Evolutionary conservation across 352 stramenopile species (phyloP), one percentile per base, ranked within the genome.

Genomic region (Phytophthora pseudosyringae): DNA sequence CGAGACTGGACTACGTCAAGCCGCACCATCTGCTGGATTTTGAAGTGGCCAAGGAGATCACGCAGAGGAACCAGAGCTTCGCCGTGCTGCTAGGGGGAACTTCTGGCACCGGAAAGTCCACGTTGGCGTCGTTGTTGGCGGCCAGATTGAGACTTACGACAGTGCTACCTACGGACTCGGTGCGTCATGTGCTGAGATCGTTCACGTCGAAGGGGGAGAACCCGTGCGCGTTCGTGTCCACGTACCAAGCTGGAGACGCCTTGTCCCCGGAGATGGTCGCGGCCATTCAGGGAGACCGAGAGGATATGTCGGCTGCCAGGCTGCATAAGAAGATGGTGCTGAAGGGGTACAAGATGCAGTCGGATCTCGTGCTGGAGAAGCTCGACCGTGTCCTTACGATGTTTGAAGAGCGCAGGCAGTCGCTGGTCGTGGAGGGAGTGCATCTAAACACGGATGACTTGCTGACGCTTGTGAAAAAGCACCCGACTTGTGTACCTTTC

Each of bases 361-460:
- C 81, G 29, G 78, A 91, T 29, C 56, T 90, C 21, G 88, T 96
- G 50, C 71, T 96, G 39, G 86, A 94, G 52, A 94, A 94, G 33
- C 80, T 96, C 6, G 86, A 96, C 48, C 64, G 77, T 5, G 81
- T 96, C 41, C 74, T 96, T 4, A 94, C 81, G 5, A 94, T 93
- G 84, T 96, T 96, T 71, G 84, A 93, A 66, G 69, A 77, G 38
- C 83, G 88, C 15, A 84, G 86, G 39, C 83, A 94, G 62, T 94
- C 83, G 55, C 75, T 96, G 25, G 86, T 96, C 26, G 88, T 96
- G 59, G 88, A 96, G 64, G 88, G 88, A 35, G 88, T 96, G 35
- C 88, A 96, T 53, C 49, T 96, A 50, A 94, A 94, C 69, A 93
- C 79, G 51, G 84, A 94, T 47, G 81, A 93, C 50, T 81, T 96